Evolutionary conservation across 768 basidiomycete genomes (phyloP), one percentile per base, ranked within the genome.

Genomic region (Pleurotus cornucopiae): DNA sequence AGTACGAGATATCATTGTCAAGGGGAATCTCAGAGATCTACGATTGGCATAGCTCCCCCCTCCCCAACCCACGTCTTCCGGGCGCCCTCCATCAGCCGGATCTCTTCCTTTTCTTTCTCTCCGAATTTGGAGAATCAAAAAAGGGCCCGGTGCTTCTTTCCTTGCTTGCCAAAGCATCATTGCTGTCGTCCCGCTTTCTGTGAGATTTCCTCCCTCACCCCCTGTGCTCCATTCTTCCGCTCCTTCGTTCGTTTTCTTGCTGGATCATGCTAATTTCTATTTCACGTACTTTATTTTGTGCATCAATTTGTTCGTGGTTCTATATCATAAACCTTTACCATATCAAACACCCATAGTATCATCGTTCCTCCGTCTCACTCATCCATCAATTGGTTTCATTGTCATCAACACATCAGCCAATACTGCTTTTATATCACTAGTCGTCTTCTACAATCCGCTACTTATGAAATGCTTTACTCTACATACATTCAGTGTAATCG

Each of bases 1-100:
- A 88, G 86, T 88, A 30, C 82, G 85, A 61, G 85, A 86, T 63
- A 84, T 86, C 63, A 85, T 88, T 61, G 79, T 88, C 67, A 81
- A 82, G 64, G 72, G 76, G 56, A 86, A 87, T 67, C 76, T 88
- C 53, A 81, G 76, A 66, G 81, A 75, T 60, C 79, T 86, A 72
- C 73, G 73, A 60, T 76, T 84, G 23, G 76, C 82, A 56, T 79
- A 61, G 73, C 60, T 56, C 9, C 11, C 49, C 21, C 41, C 20
- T 0, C 6, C 41, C 41, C 41, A 44, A 21, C 20, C 20, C 41
- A 16, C 41, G 41, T 13, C 41, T 14, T 14, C n/a, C 6, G 11
- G n/a, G n/a, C n/a, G n/a, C n/a, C 30, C 30, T 11, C 30, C 30
- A 34, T 34, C 30, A 34, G 30, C 30, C 30, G 30, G 6, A 7